Conservation (phyloP, 352 stramenopile species). For the Saprolegnia diclina region DNA sequence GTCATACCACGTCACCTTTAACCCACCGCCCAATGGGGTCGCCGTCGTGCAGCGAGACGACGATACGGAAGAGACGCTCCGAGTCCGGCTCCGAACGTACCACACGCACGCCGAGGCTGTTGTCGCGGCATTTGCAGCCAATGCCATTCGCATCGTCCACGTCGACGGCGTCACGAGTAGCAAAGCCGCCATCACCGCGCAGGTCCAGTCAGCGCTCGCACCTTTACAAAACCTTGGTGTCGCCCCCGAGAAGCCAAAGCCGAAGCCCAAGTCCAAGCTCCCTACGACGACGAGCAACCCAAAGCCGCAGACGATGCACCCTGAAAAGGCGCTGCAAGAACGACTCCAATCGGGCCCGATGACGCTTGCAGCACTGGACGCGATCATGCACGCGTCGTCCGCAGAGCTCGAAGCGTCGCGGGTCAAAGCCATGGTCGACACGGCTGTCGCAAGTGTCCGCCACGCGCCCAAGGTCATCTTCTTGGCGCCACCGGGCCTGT, state of each 20-base stretch:
- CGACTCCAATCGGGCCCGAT: background rate
- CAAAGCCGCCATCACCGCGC: conserved; percentile 33
- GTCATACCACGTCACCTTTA: conserved; percentile 96
- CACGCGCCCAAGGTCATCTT: conserved; percentile 75
- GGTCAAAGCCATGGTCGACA: background rate
- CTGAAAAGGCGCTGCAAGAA: background rate
- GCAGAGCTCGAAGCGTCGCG: conserved; percentile 3
- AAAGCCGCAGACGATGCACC: background rate
- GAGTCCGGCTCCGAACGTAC: conserved; percentile 81
- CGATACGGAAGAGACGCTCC: conserved; percentile 89
- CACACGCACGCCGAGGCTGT: conserved; percentile 67
- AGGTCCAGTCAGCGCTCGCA: conserved; percentile 25
- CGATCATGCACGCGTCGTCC: conserved; percentile 20
- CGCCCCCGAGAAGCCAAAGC: no score
- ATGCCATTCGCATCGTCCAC: conserved; percentile 43
- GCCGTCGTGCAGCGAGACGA: conserved; percentile 83
- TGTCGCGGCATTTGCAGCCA: conserved; percentile 42
- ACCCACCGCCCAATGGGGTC: conserved; percentile 71
- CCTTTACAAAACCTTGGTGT: no score
- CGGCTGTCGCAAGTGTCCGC: background rate
- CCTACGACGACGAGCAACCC: background rate
- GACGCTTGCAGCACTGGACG: background rate
- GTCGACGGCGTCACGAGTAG: conserved; percentile 48
- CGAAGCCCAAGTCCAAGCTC: no score
- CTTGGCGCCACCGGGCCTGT: conserved; percentile 16